Conservation (phyloP, 2,329 filamentous ascomycete species). For the Talaromyces rugulosus region DNA sequence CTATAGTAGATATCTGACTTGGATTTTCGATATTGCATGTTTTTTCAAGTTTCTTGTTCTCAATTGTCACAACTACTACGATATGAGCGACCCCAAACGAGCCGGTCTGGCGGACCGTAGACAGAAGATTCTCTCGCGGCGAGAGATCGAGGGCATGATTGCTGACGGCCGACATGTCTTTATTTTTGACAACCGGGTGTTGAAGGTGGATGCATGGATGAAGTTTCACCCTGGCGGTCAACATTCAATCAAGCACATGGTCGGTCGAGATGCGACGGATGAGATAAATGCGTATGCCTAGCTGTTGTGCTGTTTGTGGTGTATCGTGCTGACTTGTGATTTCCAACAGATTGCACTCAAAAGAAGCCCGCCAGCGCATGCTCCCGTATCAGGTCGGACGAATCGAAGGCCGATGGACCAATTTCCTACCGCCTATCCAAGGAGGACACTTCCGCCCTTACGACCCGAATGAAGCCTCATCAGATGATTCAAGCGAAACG, state of each 20-base stretch:
- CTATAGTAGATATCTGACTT: not conserved
- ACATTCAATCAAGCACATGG: slow-evolving; percentile 87
- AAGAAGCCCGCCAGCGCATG: slow-evolving; percentile 72
- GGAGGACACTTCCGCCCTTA: slow-evolving; percentile 69
- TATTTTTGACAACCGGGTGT: slow-evolving; percentile 73
- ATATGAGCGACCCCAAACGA: slow-evolving; percentile 4
- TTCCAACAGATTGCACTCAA: slow-evolving; percentile 64
- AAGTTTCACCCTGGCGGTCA: slow-evolving; percentile 88
- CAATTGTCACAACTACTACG: not conserved
- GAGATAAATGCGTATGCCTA: slow-evolving; percentile 80
- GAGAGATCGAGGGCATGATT: slow-evolving; percentile 75
- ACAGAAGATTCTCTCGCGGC: slow-evolving; percentile 52
- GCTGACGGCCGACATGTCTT: slow-evolving; percentile 75
- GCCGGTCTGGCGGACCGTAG: slow-evolving; percentile 30
- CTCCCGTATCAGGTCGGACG: slow-evolving; percentile 75
- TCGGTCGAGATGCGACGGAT: slow-evolving; percentile 89
- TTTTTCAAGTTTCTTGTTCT: not conserved
- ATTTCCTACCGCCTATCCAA: slow-evolving; percentile 88
- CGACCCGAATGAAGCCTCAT: slow-evolving; percentile 37
- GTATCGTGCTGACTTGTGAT: slow-evolving; percentile 11
- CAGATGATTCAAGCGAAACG: slow-evolving; percentile 46
- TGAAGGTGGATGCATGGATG: slow-evolving; percentile 86
- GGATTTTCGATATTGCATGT: not conserved
- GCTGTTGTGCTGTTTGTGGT: not conserved
- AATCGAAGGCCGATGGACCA: slow-evolving; percentile 76